Evolutionary conservation across 257 asterid genomes (phyloP), one percentile per base, ranked within the genome.

Genomic region (Thymus quinquecostatus): DNA sequence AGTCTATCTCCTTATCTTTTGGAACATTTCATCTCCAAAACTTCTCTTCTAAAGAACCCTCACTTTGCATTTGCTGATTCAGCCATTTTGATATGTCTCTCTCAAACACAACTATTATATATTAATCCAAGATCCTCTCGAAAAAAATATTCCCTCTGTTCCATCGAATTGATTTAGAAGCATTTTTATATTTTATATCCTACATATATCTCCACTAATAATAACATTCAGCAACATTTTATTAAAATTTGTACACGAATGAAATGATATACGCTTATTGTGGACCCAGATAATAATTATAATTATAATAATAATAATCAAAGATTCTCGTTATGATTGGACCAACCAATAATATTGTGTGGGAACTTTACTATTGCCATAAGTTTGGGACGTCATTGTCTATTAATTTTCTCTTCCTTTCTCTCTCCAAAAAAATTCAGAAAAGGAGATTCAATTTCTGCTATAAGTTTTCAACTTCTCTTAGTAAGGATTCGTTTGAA

Each of bases 11-110:
- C 92, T 87, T 85, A 87, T 82, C 89, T 77, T 82, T 84, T 68
- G 83, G 92, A 84, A 84, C 89, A 84, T 82, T 83, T 86, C 82
- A 78, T 82, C 86, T 76, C 66, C 70, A 81, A 21, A 79, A 68
- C 38, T 30, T 65, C 32, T 59, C 56, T 55, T 60, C 13, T 60
- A 60, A 60, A 60, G 49, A 48, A 8, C 13, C 53, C 51, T 21
- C 28, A 64, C 79, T 77, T 68, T 73, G 64, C 67, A 43, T 64
- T 73, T 59, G 49, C 69, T 61, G 80, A 81, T 75, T 83, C 82
- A 80, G 60, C 83, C 66, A 68, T 40, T 28, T 66, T 45, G 44
- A 70, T 61, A 75, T 73, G 77, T 75, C 69, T 66, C 34, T 68
- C 71, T 67, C 57, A 69, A 53, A 50, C 47, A 8, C 6, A 50